Evolutionary conservation across 148 eudicot genomes (phyloP).

Genomic region (Chenopodium berlandieri): DNA sequence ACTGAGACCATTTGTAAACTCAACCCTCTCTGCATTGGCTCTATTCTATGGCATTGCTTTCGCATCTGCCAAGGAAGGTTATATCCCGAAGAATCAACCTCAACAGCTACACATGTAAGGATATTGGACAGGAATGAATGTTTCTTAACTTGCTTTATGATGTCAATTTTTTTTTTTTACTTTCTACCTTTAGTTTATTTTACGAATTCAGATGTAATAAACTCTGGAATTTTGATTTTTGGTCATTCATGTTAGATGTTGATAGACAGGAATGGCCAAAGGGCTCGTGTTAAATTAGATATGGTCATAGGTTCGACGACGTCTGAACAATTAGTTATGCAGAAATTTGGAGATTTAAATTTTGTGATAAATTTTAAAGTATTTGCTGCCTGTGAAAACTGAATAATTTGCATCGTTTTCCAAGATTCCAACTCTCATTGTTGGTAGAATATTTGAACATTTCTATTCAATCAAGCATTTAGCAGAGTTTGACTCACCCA

Average conservation of each 20-base stretch:
- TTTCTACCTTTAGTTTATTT: conserved; percentile 11
- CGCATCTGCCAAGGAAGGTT: not conserved
- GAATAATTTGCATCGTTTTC: too few species aligned
- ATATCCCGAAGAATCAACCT: conserved; percentile 16
- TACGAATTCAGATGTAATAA: conserved; percentile 42
- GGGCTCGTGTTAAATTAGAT: conserved; percentile 22
- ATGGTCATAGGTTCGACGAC: conserved; percentile 15
- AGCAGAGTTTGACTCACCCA: too few species aligned
- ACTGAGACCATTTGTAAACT: not conserved
- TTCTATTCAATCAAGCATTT: too few species aligned
- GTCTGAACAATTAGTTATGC: conserved; percentile 4
- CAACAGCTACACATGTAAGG: conserved; percentile 19
- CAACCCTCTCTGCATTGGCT: not conserved
- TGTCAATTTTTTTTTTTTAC: conserved; percentile 15
- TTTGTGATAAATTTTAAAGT: conserved; percentile 7
- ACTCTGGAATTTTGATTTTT: conserved; percentile 39
- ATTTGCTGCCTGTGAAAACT: not conserved
- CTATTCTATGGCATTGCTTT: conserved; percentile 9
- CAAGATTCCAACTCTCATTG: too few species aligned
- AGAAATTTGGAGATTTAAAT: conserved; percentile 3
- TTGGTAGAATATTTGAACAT: too few species aligned
- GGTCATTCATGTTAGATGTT: conserved; percentile 39
- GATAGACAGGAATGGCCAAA: conserved; percentile 36
- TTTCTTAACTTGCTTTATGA: conserved; percentile 21
- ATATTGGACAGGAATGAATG: conserved; percentile 4